Percentiles rank a stretch among this genome's conserved stretches.
Evolutionary conservation across 148 eudicot genomes (phyloP).

Genomic region (Rhododendron williamsianum): DNA sequence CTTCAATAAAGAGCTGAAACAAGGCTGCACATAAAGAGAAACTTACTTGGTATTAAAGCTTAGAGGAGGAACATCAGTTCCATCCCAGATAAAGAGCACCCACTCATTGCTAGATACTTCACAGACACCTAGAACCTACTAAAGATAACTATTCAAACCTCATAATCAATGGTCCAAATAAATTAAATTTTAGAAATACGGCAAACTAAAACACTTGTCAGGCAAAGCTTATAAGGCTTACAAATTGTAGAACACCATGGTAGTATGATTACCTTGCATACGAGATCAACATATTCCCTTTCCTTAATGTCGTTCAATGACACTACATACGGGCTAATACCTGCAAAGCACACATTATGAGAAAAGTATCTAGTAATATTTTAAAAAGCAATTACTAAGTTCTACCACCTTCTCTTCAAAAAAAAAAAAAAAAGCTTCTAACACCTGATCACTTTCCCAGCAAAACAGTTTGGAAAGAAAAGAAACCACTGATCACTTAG

Average conservation of each 20-base stretch:
- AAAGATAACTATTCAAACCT: neutral
- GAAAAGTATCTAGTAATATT: neutral
- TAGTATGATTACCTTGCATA: slow-evolving; percentile 7
- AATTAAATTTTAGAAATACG: neutral
- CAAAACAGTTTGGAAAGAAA: neutral
- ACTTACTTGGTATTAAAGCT: slow-evolving; percentile 7
- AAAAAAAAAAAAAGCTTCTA: neutral
- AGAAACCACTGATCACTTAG: neutral
- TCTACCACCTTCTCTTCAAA: neutral
- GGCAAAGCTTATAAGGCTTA: neutral
- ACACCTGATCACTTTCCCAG: neutral
- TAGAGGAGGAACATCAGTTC: slow-evolving; percentile 15
- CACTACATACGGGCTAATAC: neutral
- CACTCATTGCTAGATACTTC: slow-evolving; percentile 7
- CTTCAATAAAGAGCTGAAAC: neutral
- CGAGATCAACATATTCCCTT: slow-evolving; percentile 7
- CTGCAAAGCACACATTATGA: slow-evolving; percentile 1
- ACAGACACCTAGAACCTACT: slow-evolving; percentile 4
- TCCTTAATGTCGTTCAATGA: slow-evolving; percentile 5
- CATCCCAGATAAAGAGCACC: slow-evolving; percentile 15
- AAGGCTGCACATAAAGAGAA: neutral
- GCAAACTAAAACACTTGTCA: neutral
- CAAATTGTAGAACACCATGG: neutral
- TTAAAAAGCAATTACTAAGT: neutral
- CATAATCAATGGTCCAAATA: neutral